Evolutionary conservation across 305 asterid species (phyloP).

Genomic region (Fraxinus paxiana): DNA sequence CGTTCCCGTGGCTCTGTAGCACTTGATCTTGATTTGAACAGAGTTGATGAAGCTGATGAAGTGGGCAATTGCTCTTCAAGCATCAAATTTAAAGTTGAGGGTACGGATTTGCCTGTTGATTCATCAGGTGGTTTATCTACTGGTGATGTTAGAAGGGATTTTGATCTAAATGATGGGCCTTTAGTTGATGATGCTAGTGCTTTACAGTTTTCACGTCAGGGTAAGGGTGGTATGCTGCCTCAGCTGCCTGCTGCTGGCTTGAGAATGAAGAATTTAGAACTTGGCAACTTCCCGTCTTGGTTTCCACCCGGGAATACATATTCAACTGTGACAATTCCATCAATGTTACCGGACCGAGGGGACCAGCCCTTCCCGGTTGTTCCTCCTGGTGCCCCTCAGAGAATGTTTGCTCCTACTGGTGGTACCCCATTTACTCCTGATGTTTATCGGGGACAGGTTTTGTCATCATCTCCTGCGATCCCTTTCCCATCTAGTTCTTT

Average conservation of each 20-base stretch:
- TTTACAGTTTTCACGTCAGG: constrained; percentile 20
- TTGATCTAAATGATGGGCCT: constrained; percentile 46
- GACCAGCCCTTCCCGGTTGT: constrained; percentile 41
- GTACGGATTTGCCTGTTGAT: constrained; percentile 1
- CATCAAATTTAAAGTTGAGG: constrained; percentile 18
- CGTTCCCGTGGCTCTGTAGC: constrained; percentile 34
- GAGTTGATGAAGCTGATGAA: constrained; percentile 34
- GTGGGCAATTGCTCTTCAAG: constrained; percentile 29
- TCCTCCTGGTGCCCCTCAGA: constrained; percentile 40
- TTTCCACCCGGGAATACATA: constrained; percentile 43
- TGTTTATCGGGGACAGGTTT: constrained; percentile 45
- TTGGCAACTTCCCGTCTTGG: constrained; percentile 43
- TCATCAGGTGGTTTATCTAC: constrained; percentile 18
- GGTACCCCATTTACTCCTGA: constrained; percentile 39
- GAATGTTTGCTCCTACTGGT: constrained; percentile 37
- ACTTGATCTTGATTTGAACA: constrained; percentile 49
- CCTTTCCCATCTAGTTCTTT: constrained; percentile 44
- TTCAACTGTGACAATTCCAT: constrained; percentile 42
- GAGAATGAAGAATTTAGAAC: constrained; percentile 28
- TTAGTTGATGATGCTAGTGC: constrained; percentile 27
- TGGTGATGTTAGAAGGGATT: constrained; percentile 31
- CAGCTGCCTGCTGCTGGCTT: constrained; percentile 28
- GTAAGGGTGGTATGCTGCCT: constrained; percentile 20
- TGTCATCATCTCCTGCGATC: constrained; percentile 55
- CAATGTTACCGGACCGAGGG: constrained; percentile 45